A percentile compares a stretch with the other conserved stretches of the same genome.
Conservation (phyloP, 2,329 filamentous ascomycete species). For the Microcyclospora tardicrescens region DNA sequence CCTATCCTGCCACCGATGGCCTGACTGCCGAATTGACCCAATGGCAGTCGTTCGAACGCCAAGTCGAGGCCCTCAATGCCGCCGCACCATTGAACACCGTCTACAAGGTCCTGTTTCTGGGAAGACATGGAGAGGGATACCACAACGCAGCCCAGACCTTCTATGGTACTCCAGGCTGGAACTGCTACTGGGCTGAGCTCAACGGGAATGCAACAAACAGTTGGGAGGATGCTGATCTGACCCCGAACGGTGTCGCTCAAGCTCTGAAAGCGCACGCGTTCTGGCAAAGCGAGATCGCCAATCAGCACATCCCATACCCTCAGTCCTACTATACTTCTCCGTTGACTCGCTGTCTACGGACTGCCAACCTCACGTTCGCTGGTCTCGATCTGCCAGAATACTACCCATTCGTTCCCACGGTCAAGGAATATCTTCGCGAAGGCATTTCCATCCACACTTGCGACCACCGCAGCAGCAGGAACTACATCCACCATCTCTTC, state of each 20-base stretch:
- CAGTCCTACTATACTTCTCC: constrained; percentile 55
- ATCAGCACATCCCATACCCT: constrained; percentile 46
- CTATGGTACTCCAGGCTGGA: constrained; percentile 57
- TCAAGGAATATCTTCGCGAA: constrained; percentile 57
- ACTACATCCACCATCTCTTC: constrained; percentile 40
- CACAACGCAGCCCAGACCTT: constrained; percentile 52
- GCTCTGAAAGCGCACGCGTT: constrained; percentile 47
- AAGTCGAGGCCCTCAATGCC: constrained; percentile 45
- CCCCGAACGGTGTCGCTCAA: constrained; percentile 42
- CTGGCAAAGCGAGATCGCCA: constrained; percentile 43
- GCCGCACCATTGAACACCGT: constrained; percentile 35
- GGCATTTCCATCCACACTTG: constrained; percentile 56
- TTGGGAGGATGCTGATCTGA: constrained; percentile 55
- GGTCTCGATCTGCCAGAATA: constrained; percentile 40
- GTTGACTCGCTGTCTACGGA: constrained; percentile 48
- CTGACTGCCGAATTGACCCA: constrained; percentile 39
- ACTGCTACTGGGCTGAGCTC: constrained; percentile 50
- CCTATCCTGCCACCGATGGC: constrained; percentile 41
- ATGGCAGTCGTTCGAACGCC: constrained; percentile 51
- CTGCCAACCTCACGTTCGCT: constrained; percentile 49
- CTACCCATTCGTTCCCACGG: constrained; percentile 42
- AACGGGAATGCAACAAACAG: constrained; percentile 49
- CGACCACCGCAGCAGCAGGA: constrained; percentile 46
- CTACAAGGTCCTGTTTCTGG: constrained; percentile 61
- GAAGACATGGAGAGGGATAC: constrained; percentile 54